phyloP scores from a whole-genome alignment of 2,329 filamentous ascomycete species.

The Aspergillus sp. region DNA sequence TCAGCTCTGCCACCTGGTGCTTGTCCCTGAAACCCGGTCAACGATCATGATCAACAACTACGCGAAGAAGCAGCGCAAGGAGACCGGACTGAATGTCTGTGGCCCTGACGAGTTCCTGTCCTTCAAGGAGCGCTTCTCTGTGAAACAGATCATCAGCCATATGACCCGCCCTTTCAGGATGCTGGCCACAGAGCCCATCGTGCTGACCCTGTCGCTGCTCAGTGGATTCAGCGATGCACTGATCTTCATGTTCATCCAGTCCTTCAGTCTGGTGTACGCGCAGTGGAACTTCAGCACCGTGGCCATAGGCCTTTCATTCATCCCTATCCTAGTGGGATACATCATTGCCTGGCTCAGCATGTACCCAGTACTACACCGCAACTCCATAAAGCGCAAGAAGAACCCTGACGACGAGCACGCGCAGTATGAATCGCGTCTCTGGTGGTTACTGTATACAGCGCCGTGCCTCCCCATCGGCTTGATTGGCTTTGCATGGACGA shows the following conservation, averaged over 20 bases:
- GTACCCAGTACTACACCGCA: constrained; percentile 55
- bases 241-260: constrained; percentile 67
- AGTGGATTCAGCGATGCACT: constrained; percentile 65
- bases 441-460: constrained; percentile 60
- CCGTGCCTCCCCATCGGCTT: constrained; percentile 61
- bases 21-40: constrained; percentile 75
- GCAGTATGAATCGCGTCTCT: constrained; percentile 65
- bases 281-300: constrained; percentile 59
- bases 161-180: constrained; percentile 64
- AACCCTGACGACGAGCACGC: constrained; percentile 54
- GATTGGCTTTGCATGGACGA: constrained; percentile 63
- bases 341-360: constrained; percentile 58
- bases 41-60: constrained; percentile 77
- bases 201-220: constrained; percentile 59
- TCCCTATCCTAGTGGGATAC: constrained; percentile 60
- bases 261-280: constrained; percentile 58
- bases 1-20: constrained; percentile 65
- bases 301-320: constrained; percentile 53
- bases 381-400: constrained; percentile 45
- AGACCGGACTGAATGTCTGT: constrained; percentile 63
- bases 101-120: constrained; percentile 70
- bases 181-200: constrained; percentile 66
- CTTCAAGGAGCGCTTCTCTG: constrained; percentile 59
- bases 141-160: constrained; percentile 56
- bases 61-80: constrained; percentile 67